Conservation (phyloP, 2,329 filamentous ascomycete genomes). For the Cryphonectria japonica region DNA sequence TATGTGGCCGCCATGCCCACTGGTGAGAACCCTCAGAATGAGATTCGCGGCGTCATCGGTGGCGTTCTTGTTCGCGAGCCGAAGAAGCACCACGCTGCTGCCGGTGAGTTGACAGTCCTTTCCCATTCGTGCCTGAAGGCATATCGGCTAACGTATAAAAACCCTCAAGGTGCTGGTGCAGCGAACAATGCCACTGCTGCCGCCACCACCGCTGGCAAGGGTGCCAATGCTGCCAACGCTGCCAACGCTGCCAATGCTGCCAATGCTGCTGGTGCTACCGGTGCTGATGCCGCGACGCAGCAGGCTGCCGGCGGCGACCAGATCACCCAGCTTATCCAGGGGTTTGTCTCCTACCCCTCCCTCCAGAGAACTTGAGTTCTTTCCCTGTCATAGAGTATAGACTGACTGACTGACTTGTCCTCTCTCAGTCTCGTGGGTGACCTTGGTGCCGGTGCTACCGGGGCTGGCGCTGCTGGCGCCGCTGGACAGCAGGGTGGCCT, state of each 20-base stretch:
- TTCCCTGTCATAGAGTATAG: not conserved
- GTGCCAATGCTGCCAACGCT: constrained; percentile 4
- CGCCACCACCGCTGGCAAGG: not conserved
- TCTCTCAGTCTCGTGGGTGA: not conserved
- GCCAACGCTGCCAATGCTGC: not conserved
- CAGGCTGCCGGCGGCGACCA: constrained; percentile 6
- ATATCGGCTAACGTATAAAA: not conserved
- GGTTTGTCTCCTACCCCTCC: not conserved
- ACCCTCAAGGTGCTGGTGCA: not conserved
- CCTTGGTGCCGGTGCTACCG: constrained; percentile 1
- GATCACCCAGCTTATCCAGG: constrained; percentile 13
- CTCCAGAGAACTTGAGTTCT: too few relatives aligned
- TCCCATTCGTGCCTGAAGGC: too few relatives aligned
- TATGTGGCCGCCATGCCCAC: constrained; percentile 39
- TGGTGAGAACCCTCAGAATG: constrained; percentile 6
- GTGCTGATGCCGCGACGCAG: not conserved
- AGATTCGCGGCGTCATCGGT: constrained; percentile 12
- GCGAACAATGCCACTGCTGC: not conserved
- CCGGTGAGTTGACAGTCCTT: not conserved
- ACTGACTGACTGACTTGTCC: not conserved
- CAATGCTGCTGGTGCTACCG: not conserved
- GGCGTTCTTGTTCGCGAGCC: constrained; percentile 21
- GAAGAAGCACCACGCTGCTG: constrained; percentile 14
- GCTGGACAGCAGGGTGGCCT: constrained; percentile 8
- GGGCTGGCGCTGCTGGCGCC: not conserved